Evolutionary conservation across 1,139 yeast species (phyloP).

Genomic region (Taphrina pruni): DNA sequence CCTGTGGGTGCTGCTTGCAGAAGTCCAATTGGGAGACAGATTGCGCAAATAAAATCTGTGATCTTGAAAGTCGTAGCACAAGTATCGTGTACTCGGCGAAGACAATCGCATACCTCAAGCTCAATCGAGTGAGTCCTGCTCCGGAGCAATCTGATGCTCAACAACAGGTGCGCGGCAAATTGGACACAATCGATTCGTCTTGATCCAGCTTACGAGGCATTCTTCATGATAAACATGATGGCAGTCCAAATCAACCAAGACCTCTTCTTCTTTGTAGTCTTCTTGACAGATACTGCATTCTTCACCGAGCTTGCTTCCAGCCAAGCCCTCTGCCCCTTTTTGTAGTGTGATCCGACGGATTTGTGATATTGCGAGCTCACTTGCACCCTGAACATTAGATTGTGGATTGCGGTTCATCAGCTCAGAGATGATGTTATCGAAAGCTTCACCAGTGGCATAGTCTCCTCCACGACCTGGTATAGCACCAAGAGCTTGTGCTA

Average conservation of each 20-base stretch:
- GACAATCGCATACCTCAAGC: background rate
- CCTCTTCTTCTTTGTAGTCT: constrained; percentile 16
- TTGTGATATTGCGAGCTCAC: constrained; percentile 15
- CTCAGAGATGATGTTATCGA: constrained; percentile 34
- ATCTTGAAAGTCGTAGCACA: too few relatives aligned
- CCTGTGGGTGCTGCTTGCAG: too few relatives aligned
- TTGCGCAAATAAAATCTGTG: too few relatives aligned
- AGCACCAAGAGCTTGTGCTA: constrained; percentile 32
- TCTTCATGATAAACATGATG: constrained; percentile 36
- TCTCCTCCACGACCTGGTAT: constrained; percentile 23
- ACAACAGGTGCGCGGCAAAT: constrained; percentile 36
- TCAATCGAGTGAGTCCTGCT: constrained; percentile 24
- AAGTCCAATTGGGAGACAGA: too few relatives aligned
- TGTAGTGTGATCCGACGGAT: constrained; percentile 3
- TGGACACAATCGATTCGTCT: constrained; percentile 33
- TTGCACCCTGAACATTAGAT: constrained; percentile 22
- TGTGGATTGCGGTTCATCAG: constrained; percentile 39
- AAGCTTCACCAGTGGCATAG: constrained; percentile 26
- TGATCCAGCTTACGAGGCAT: constrained; percentile 34
- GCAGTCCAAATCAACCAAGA: constrained; percentile 26
- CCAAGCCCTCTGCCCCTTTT: constrained; percentile 5
- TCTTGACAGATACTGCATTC: constrained; percentile 39
- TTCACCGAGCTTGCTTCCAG: constrained; percentile 17
- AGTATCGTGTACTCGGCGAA: too few relatives aligned
- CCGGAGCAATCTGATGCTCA: background rate